Percentiles rank a stretch among this genome's conserved stretches.
phyloP scores from a whole-genome alignment of 208 protist genomes.

The Wallacemonas sp. region DNA sequence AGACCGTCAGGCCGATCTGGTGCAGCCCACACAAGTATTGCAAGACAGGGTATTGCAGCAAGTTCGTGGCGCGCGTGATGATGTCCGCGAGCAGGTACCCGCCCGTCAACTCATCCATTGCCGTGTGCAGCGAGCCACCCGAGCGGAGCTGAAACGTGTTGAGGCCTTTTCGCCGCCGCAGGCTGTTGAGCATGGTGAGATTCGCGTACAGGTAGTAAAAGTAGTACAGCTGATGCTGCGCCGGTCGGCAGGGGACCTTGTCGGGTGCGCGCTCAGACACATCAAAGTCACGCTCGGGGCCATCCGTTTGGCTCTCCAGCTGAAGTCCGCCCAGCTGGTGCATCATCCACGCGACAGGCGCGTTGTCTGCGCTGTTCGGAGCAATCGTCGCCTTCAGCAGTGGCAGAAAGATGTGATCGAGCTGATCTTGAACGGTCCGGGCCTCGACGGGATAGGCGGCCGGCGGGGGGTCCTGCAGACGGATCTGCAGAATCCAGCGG shows the following conservation, averaged over 20 bases:
- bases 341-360: constrained; percentile 88
- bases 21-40: constrained; percentile 98
- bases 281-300: constrained; percentile 64
- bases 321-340: constrained; percentile 81
- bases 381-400: constrained; percentile 96
- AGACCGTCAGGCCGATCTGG: constrained; percentile 96
- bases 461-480: constrained; percentile 70
- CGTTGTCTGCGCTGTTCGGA: constrained; percentile 79
- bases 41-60: constrained; percentile 94
- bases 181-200: constrained; percentile 94
- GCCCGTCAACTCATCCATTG: constrained; percentile 91
- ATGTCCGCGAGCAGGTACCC: constrained; percentile 94
- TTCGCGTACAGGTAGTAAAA: constrained; percentile 98
- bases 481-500: constrained; percentile 95
- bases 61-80: constrained; percentile 96
- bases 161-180: constrained; percentile 74
- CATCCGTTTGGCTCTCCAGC: constrained; percentile 77
- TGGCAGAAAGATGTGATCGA: constrained; percentile 97
- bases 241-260: constrained; percentile 64
- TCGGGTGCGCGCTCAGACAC: constrained; percentile 38
- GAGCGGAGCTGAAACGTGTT: constrained; percentile 92
- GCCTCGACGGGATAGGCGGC: constrained; percentile 39
- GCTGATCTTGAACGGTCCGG: constrained; percentile 92
- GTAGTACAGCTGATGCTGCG: constrained; percentile 97
- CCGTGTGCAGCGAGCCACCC: constrained; percentile 86